Percentiles rank a stretch among this genome's conserved stretches.
phyloP scores from a whole-genome alignment of 306 rosid genomes.

The Datisca glomerata region DNA sequence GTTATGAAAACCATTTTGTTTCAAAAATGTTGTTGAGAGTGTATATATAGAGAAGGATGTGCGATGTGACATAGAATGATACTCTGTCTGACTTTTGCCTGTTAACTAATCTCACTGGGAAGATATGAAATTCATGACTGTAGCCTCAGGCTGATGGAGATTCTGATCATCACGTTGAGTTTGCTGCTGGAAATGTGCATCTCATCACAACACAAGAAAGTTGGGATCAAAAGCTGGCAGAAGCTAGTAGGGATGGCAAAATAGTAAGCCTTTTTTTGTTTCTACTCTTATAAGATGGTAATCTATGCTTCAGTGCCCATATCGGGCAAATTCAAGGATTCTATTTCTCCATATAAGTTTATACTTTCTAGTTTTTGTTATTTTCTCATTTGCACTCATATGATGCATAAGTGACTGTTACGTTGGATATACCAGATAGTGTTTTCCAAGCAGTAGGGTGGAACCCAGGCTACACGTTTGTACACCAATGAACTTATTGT shows the following conservation, averaged over 20 bases:
- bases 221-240: constrained; percentile 84
- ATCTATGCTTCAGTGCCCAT: not conserved
- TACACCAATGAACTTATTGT: too few relatives aligned
- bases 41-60: not conserved
- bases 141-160: constrained; percentile 34
- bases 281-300: not conserved
- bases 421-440: too few relatives aligned
- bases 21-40: not conserved
- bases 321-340: too few relatives aligned
- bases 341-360: too few relatives aligned
- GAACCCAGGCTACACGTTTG: too few relatives aligned
- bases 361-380: too few relatives aligned
- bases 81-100: constrained; percentile 1
- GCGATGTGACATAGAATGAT: too few relatives aligned
- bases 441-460: too few relatives aligned
- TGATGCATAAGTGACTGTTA: too few relatives aligned
- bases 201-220: constrained; percentile 62
- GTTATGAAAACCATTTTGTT: not conserved
- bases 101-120: constrained; percentile 12
- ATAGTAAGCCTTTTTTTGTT: constrained; percentile 40
- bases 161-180: constrained; percentile 50
- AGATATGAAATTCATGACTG: constrained; percentile 22
- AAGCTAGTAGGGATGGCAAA: constrained; percentile 71
- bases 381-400: too few relatives aligned
- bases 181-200: constrained; percentile 57